Evolutionary conservation across 2,329 filamentous ascomycete species (phyloP), one percentile per base, ranked within the genome.

Genomic region (Orbilia oligospora): DNA sequence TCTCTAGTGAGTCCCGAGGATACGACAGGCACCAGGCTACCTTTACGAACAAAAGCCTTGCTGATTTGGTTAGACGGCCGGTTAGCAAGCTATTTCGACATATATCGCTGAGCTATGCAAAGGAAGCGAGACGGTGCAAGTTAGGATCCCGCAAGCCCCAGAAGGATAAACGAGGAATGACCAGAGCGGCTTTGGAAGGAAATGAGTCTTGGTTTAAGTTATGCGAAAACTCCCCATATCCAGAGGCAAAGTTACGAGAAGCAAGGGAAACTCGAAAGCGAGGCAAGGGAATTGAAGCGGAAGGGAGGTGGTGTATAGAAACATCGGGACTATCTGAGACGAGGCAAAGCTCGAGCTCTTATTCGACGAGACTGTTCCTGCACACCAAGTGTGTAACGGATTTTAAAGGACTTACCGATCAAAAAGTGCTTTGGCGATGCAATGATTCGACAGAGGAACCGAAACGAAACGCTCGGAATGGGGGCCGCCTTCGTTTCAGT

Each of bases 401-500:
- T 14, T 16, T 4, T 16, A 16, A 41, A 41, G 44, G 44, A 56
- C 63, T 20, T 75, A 56, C 65, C 41, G 38, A 55, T 27, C n/a
- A n/a, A 61, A 44, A 44, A 61, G 44, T 65, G 22, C 16, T 2
- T 41, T 65, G 41, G n/a, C 56, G 36, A 61, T 46, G 44, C 38
- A 12, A 9, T 61, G 56, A 38, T 69, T 63, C 33, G 49, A 44
- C 64, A 44, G 46, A 53, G 22, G 65, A 70, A 70, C 38, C 38
- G 18, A 65, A 76, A 65, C 66, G 49, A 66, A 71, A 66, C 65
- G 46, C 49, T 63, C 58, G 71, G 67, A 48, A 64, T 56, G 71
- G 56, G 53, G 65, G 38, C 38, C 41, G 20, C 46, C 58, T 71
- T 48, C 30, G 72, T 70, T 76, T 76, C 72, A 71, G 49, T 55